A percentile compares a stretch with the other conserved stretches of the same genome.
Evolutionary conservation across 2,329 filamentous ascomycete species (phyloP).

Genomic region (Tympanopsis confertula): DNA sequence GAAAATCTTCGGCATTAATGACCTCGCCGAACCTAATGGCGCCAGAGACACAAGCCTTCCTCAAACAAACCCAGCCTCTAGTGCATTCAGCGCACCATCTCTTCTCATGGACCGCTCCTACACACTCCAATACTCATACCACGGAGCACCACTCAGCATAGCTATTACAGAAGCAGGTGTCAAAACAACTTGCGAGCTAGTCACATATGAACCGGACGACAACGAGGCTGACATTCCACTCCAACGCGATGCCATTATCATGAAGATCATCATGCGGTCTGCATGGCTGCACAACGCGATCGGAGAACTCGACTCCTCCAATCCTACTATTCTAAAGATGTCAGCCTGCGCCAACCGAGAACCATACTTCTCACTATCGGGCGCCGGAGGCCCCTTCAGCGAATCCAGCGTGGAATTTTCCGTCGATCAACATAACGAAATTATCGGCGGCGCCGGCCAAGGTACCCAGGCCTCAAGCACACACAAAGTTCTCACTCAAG

Average conservation of each 20-base stretch:
- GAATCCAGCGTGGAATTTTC: slow-evolving; percentile 49
- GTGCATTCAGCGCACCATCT: slow-evolving; percentile 66
- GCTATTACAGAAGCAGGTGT: slow-evolving; percentile 78
- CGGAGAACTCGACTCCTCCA: slow-evolving; percentile 57
- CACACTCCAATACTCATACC: slow-evolving; percentile 63
- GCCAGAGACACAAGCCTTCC: slow-evolving; percentile 49
- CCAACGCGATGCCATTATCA: slow-evolving; percentile 63
- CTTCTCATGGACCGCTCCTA: slow-evolving; percentile 79
- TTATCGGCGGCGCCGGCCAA: not conserved
- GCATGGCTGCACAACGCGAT: slow-evolving; percentile 62
- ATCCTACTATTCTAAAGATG: slow-evolving; percentile 63
- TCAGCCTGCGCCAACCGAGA: slow-evolving; percentile 44
- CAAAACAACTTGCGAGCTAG: slow-evolving; percentile 79
- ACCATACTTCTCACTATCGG: slow-evolving; percentile 67
- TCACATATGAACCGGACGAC: slow-evolving; percentile 69
- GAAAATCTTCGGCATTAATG: slow-evolving; percentile 86
- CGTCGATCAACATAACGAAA: slow-evolving; percentile 20
- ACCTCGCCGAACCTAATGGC: slow-evolving; percentile 44
- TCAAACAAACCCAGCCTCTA: slow-evolving; percentile 45
- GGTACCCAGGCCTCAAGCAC: slow-evolving; percentile 9
- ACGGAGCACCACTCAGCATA: slow-evolving; percentile 71
- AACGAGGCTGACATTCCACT: slow-evolving; percentile 73
- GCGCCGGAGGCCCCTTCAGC: slow-evolving; percentile 40
- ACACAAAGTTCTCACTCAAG: slow-evolving; percentile 19
- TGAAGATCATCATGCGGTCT: slow-evolving; percentile 91